Percentiles rank a stretch among this genome's conserved stretches.
These are phyloP conservation scores for Fusarium compactum DNA, from an alignment of 2,329 filamentous ascomycete species.

Conservation along the genomic window DNA sequence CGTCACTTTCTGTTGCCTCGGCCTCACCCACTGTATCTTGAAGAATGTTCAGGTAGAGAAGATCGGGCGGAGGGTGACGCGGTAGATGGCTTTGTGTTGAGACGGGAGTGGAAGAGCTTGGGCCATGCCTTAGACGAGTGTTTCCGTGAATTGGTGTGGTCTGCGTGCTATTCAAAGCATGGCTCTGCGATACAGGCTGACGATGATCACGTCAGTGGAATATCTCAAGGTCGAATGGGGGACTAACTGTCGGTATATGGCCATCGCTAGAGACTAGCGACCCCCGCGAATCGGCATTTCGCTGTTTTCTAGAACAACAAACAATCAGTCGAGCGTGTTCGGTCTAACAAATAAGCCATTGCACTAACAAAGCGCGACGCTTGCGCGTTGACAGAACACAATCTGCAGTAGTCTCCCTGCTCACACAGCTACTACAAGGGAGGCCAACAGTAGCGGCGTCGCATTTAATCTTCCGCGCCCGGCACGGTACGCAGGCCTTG, in stretches of 20 bases:
- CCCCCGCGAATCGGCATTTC: neutral
- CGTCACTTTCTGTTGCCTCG: rapidly evolving
- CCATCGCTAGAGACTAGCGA: no score
- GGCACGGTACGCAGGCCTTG: conserved; percentile 38
- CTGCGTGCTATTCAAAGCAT: neutral
- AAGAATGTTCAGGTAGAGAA: conserved; percentile 34
- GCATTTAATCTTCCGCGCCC: conserved; percentile 38
- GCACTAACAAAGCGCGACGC: conserved; percentile 23
- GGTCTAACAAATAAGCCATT: no score
- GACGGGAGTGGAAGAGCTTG: neutral
- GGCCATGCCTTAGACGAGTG: neutral
- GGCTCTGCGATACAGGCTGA: neutral
- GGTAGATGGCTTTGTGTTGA: neutral
- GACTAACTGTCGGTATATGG: neutral
- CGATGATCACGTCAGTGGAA: rapidly evolving
- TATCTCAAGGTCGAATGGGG: rapidly evolving
- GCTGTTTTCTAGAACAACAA: neutral
- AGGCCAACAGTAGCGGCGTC: conserved; percentile 26
- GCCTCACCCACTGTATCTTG: conserved; percentile 19
- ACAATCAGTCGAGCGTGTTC: no score
- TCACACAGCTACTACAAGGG: conserved; percentile 33
- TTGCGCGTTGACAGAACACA: conserved; percentile 34
- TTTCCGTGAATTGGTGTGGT: neutral
- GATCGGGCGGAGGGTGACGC: neutral
- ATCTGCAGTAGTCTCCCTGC: neutral